Evolutionary conservation across 176 grass and related monocot genomes (phyloP).

Genomic region (Carex littledalei): DNA sequence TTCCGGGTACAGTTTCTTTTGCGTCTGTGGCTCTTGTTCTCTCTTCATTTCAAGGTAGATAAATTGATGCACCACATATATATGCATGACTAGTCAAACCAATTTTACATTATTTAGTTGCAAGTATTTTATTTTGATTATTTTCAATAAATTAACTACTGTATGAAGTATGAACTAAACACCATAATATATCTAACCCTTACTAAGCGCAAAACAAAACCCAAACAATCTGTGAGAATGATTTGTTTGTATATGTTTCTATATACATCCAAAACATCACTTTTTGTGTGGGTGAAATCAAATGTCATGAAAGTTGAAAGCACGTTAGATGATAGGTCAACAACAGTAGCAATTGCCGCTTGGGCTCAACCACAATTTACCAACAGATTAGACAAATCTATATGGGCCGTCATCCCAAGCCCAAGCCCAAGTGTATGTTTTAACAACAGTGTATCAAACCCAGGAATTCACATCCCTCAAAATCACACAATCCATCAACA

Average conservation of each 20-base stretch:
- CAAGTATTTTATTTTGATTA: neutral
- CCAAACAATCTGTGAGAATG: neutral
- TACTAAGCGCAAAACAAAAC: neutral
- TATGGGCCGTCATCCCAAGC: no score
- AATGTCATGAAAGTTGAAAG: neutral
- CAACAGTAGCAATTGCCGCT: no score
- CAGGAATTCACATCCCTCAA: no score
- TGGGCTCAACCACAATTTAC: no score
- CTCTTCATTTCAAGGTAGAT: neutral
- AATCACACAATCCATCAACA: no score
- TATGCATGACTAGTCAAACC: neutral
- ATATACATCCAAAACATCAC: neutral
- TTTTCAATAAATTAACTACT: no score
- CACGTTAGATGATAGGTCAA: no score
- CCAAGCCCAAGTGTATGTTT: no score
- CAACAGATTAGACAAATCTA: no score
- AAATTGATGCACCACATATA: neutral
- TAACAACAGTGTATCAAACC: no score
- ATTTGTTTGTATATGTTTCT: neutral
- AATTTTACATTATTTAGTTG: neutral
- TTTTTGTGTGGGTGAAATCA: neutral
- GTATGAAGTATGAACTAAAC: no score
- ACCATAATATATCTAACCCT: neutral
- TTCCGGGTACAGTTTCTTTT: neutral
- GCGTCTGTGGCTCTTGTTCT: neutral